Conservation (phyloP, 83 land plant genomes). For the Diphasiastrum complanatum region DNA sequence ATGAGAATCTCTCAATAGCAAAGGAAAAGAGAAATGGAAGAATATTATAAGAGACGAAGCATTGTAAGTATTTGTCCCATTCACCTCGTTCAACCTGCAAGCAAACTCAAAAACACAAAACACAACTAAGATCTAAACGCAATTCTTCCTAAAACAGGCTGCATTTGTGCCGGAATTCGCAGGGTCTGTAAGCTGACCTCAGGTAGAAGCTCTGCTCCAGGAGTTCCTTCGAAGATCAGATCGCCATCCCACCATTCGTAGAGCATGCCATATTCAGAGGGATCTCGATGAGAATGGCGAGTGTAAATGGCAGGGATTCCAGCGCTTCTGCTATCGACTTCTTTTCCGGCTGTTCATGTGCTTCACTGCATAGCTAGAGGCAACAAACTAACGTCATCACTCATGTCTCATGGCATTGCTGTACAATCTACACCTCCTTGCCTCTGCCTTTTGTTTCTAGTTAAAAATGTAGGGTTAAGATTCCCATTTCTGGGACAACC, state of each 20-base stretch:
- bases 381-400: no score
- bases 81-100: background rate
- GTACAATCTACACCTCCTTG: no score
- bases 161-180: no score
- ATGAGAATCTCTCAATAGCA: no score
- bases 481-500: no score
- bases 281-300: constrained; percentile 52
- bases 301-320: constrained; percentile 53
- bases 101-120: background rate
- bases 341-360: no score
- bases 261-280: constrained; percentile 53
- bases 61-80: background rate
- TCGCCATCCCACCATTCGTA: constrained; percentile 55
- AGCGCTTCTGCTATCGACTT: constrained; percentile 46
- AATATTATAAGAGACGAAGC: no score
- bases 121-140: background rate
- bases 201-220: constrained; percentile 42
- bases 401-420: no score
- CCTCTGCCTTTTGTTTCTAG: no score
- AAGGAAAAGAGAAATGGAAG: no score
- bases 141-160: background rate
- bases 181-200: constrained; percentile 25
- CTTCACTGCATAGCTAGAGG: no score
- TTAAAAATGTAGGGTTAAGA: no score
- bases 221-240: constrained; percentile 50